Conservation (phyloP, 2,329 filamentous ascomycete species). For the Neofusicoccum laricinum region DNA sequence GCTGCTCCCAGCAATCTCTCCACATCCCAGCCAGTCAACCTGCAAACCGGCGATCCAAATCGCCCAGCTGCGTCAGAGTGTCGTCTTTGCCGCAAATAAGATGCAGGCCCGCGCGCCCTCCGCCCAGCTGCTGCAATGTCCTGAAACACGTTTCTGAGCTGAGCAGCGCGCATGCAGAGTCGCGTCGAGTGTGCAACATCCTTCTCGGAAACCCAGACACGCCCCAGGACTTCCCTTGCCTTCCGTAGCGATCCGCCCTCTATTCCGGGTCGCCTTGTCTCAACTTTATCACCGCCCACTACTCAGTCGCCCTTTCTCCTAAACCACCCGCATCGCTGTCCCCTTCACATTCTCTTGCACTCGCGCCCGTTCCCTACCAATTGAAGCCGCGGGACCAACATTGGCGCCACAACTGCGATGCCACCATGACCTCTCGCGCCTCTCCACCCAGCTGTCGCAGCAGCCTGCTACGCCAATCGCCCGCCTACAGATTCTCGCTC, state of each 20-base stretch:
- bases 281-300: not conserved
- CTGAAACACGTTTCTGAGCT: not conserved
- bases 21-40: conserved; percentile 6
- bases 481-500: not conserved
- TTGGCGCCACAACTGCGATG: not conserved
- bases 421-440: conserved; percentile 1
- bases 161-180: not conserved
- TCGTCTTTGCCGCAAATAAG: not conserved
- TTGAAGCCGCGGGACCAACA: not conserved
- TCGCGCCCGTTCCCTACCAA: not conserved
- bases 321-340: not conserved
- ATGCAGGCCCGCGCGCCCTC: not conserved
- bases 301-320: not conserved
- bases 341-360: not conserved
- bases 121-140: not conserved
- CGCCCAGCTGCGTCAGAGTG: not conserved
- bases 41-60: conserved; percentile 10
- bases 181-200: not conserved
- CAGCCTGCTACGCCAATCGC: not conserved
- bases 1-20: conserved; percentile 9
- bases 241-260: conserved; percentile 4
- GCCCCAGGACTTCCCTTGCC: not conserved
- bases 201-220: not conserved
- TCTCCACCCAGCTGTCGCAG: not conserved
- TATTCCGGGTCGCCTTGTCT: conserved; percentile 11